A percentile compares a stretch with the other conserved stretches of the same genome.
Evolutionary conservation across 1,139 yeast species (phyloP).

Genomic region (Scheffersomyces stambukii): DNA sequence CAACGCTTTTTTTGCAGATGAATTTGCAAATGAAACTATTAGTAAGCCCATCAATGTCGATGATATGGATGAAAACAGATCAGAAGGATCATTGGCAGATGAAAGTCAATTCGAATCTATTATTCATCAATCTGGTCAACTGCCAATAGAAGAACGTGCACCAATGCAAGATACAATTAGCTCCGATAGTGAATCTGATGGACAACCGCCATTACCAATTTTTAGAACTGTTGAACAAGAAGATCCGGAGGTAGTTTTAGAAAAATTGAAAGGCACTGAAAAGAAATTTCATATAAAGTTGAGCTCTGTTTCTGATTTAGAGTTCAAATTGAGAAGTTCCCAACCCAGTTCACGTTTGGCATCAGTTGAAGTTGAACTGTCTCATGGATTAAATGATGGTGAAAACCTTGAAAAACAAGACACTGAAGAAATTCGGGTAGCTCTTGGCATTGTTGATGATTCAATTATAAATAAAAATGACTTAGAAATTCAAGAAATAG

Average conservation of each 20-base stretch:
- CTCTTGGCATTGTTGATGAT: too few relatives aligned
- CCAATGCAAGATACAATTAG: neutral
- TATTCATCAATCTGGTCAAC: too few relatives aligned
- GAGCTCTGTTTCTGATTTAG: conserved; percentile 27
- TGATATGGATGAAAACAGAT: conserved; percentile 16
- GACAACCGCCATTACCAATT: conserved; percentile 15
- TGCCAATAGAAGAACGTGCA: too few relatives aligned
- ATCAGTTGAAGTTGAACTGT: too few relatives aligned
- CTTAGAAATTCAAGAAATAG: too few relatives aligned
- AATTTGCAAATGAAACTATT: conserved; percentile 6
- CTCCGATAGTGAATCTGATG: conserved; percentile 8
- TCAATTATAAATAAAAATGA: too few relatives aligned
- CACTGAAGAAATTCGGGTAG: too few relatives aligned
- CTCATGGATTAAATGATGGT: too few relatives aligned
- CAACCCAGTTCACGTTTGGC: conserved; percentile 1
- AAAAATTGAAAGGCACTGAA: conserved; percentile 28
- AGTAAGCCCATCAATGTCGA: conserved; percentile 7
- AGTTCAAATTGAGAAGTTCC: conserved; percentile 12
- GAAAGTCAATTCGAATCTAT: conserved; percentile 13
- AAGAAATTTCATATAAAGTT: conserved; percentile 28
- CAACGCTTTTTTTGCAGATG: conserved; percentile 14
- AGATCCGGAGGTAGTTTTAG: conserved; percentile 25
- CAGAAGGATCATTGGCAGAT: conserved; percentile 28
- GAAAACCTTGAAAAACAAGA: conserved; percentile 2
- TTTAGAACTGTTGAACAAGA: conserved; percentile 33